Evolutionary conservation across 2,329 filamentous ascomycete genomes (phyloP), one percentile per base, ranked within the genome.

Genomic region (Aureobasidium zeae): DNA sequence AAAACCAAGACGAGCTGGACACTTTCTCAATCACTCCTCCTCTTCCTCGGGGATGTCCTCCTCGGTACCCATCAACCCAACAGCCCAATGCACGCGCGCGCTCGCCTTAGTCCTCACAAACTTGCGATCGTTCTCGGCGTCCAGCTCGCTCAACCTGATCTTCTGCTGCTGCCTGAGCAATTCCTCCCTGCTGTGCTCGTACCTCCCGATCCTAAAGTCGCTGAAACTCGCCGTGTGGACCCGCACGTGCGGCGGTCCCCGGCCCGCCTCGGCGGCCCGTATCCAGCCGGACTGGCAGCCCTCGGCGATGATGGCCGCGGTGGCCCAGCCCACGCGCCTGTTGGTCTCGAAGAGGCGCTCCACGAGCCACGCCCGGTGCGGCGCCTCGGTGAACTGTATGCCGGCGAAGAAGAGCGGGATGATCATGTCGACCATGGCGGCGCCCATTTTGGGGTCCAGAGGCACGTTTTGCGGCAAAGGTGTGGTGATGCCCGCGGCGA

Each of bases 251-350:
- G 78, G 78, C 3, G 87, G 86, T 0, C 87, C 89, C 33, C 77
- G 73, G 0, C 84, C 84, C 53, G 83, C 69, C 49, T 80, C 74
- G 3, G 77, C 82, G 1, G 83, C 79, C 57, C 81, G 84, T 47
- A 76, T 72, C 91, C 91, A 98, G 0, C 79, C 74, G 2, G 79
- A 81, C 62, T 96, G 88, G 60, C 86, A 94, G 1, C 86, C 87
- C 36, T 76, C 72, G 0, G 86, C 86, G 50, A 95, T 89, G 29
- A 87, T 77, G 24, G 77, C 74, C 1, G 86, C 83, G 1, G 83
- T 86, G 54, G 86, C 82, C 83, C 86, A 95, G 0, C 91, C 91
- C 0, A 86, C 94, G 6, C 91, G 70, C 1, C 80, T 76, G 2
- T 83, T 77, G 28, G 94, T 80, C 53, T 86, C 80, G 52, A 79